Conservation (phyloP, 2,329 filamentous ascomycete genomes). For the Sclerotiophoma versabilis region DNA sequence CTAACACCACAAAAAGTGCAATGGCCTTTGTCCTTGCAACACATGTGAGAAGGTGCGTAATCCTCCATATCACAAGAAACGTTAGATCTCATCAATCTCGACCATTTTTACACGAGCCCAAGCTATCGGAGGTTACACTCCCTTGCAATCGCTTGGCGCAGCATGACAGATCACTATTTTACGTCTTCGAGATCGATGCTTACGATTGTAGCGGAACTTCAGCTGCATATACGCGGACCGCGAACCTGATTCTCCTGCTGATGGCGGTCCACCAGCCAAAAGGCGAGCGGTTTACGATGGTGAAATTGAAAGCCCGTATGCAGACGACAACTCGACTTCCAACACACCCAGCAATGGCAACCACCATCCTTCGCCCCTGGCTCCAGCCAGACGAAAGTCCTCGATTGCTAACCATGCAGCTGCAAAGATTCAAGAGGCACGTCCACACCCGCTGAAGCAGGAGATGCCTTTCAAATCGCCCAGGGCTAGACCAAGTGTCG, state of each 20-base stretch:
- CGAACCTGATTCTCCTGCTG: conserved; percentile 44
- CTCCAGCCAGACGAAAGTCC: conserved; percentile 24
- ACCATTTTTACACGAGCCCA: neutral
- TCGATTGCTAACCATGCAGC: conserved; percentile 21
- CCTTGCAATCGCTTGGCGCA: neutral
- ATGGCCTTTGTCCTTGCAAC: conserved; percentile 64
- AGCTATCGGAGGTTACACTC: neutral
- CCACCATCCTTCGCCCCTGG: conserved; percentile 28
- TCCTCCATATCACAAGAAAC: neutral
- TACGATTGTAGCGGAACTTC: conserved; percentile 48
- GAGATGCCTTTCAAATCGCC: conserved; percentile 30
- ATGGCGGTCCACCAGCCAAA: conserved; percentile 49
- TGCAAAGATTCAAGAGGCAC: conserved; percentile 11
- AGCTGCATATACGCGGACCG: conserved; percentile 50
- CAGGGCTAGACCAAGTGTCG: conserved; percentile 32
- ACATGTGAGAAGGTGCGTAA: conserved; percentile 62
- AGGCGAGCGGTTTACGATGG: conserved; percentile 34
- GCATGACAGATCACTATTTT: neutral
- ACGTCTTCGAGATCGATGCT: conserved; percentile 15
- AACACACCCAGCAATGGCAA: conserved; percentile 35
- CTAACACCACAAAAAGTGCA: conserved; percentile 58
- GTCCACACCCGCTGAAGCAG: conserved; percentile 23
- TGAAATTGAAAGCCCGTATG: conserved; percentile 22
- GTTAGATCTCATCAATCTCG: neutral
- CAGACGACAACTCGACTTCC: conserved; percentile 29